These are phyloP conservation scores for Xylariaceae sp. DNA, from an alignment of 2,329 filamentous ascomycete genomes.

Conservation along the genomic window DNA sequence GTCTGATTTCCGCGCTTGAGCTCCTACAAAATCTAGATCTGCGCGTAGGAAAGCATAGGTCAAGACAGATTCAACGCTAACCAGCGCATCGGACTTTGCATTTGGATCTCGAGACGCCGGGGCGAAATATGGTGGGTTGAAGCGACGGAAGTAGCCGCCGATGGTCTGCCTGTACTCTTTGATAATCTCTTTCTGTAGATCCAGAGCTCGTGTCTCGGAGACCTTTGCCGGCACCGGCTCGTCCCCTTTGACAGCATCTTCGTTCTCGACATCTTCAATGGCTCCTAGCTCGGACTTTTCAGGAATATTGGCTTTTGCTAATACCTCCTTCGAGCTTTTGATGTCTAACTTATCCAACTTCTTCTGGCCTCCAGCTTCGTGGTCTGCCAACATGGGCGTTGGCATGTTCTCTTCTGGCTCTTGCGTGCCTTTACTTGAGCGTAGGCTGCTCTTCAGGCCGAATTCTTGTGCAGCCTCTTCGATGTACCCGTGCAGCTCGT, in stretches of 20 bases:
- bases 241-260: slow-evolving; percentile 35
- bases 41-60: slow-evolving; percentile 91
- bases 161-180: slow-evolving; percentile 77
- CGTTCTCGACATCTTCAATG: slow-evolving; percentile 35
- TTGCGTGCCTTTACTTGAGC: slow-evolving; percentile 29
- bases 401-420: slow-evolving; percentile 8
- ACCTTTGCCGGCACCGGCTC: slow-evolving; percentile 46
- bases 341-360: slow-evolving; percentile 43
- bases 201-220: slow-evolving; percentile 56
- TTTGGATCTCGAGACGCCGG: slow-evolving; percentile 29
- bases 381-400: slow-evolving; percentile 18
- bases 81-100: slow-evolving; percentile 35
- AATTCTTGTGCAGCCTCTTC: slow-evolving; percentile 77
- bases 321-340: slow-evolving; percentile 46
- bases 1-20: slow-evolving; percentile 79
- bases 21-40: slow-evolving; percentile 89
- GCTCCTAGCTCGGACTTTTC: slow-evolving; percentile 29
- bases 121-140: slow-evolving; percentile 73
- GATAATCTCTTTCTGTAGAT: slow-evolving; percentile 68
- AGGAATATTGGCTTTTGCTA: slow-evolving; percentile 35
- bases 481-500: slow-evolving; percentile 83
- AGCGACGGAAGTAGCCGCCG: slow-evolving; percentile 91
- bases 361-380: slow-evolving; percentile 30
- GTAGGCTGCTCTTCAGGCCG: slow-evolving; percentile 71
- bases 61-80: slow-evolving; percentile 72